Evolutionary conservation across 257 asterid genomes (phyloP).

Genomic region (Solanum pimpinellifolium): DNA sequence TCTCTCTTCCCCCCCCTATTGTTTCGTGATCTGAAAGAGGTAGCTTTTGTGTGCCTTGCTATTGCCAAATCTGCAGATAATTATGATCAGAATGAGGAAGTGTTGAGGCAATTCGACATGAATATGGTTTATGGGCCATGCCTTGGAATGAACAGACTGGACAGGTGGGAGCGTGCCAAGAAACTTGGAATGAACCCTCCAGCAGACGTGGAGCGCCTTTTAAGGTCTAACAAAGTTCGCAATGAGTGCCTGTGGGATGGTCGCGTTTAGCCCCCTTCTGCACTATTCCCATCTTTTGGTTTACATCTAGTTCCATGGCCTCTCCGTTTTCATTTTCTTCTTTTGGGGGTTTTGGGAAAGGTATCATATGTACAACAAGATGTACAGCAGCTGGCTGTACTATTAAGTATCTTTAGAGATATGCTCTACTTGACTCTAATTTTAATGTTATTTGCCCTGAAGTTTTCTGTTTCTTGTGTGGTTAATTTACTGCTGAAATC

Average conservation of each 20-base stretch:
- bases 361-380: not conserved
- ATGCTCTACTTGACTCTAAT: not conserved
- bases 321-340: not conserved
- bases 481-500: not conserved
- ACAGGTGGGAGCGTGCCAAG: conserved; percentile 19
- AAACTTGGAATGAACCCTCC: conserved; percentile 17
- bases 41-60: not conserved
- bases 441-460: not conserved
- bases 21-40: not conserved
- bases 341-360: not conserved
- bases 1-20: not conserved
- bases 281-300: not conserved
- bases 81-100: conserved; percentile 6
- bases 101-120: conserved; percentile 23
- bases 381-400: not conserved
- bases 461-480: not conserved
- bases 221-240: not conserved
- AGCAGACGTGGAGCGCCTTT: not conserved
- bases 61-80: not conserved
- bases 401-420: not conserved
- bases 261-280: not conserved
- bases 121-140: conserved; percentile 20
- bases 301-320: not conserved
- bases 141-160: conserved; percentile 15
- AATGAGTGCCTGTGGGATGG: conserved; percentile 2